A percentile compares a stretch with the other conserved stretches of the same genome.
These are phyloP conservation scores for Didymella segeticola DNA, from an alignment of 2,329 filamentous ascomycete species.

Conservation along the genomic window DNA sequence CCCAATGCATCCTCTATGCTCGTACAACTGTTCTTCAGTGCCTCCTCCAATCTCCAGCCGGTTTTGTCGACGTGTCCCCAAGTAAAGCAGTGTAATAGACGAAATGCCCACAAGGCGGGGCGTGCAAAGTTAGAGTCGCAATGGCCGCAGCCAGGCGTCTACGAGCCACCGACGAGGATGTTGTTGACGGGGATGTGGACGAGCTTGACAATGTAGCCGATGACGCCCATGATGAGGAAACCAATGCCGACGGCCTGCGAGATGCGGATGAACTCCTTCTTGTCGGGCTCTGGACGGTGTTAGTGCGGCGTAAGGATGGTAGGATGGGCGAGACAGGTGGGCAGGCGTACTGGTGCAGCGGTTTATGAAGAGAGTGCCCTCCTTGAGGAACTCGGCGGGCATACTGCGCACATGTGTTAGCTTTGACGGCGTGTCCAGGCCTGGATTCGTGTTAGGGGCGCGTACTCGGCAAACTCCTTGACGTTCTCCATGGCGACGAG, in stretches of 20 bases:
- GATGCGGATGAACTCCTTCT: conserved; percentile 53
- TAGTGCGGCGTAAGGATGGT: neutral
- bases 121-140: conserved; percentile 21
- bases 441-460: neutral
- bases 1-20: conserved; percentile 7
- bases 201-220: conserved; percentile 61
- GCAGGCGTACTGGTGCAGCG: conserved; percentile 52
- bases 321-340: neutral
- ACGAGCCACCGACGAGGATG: conserved; percentile 57
- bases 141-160: conserved; percentile 20
- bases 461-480: conserved; percentile 70
- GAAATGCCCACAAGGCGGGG: conserved; percentile 13
- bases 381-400: conserved; percentile 53
- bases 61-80: neutral
- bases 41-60: neutral
- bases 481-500: conserved; percentile 70
- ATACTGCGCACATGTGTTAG: conserved; percentile 43
- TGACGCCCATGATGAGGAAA: conserved; percentile 61
- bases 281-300: conserved; percentile 52
- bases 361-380: conserved; percentile 58
- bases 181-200: conserved; percentile 63
- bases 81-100: conserved; percentile 25
- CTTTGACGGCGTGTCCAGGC: neutral
- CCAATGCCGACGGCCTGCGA: conserved; percentile 60
- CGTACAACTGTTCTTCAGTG: neutral